Conservation (phyloP, 2,329 filamentous ascomycete species). For the Penicillium sp. region DNA sequence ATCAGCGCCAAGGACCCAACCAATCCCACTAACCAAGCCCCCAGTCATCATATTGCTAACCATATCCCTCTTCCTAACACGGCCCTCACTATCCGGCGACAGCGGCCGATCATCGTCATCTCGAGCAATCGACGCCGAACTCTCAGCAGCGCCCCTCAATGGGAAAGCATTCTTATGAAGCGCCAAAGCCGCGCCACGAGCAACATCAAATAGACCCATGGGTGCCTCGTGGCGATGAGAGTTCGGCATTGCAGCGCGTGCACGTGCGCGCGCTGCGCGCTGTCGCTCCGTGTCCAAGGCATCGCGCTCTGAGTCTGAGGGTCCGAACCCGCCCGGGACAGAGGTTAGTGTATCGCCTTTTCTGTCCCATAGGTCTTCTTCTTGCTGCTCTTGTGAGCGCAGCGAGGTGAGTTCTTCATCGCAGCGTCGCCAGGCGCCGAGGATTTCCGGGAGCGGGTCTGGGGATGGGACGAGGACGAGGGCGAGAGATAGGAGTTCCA, state of each 20-base stretch:
- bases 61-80: conserved; percentile 52
- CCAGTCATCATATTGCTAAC: conserved; percentile 64
- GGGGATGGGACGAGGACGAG: conserved; percentile 58
- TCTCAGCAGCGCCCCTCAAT: conserved; percentile 27
- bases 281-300: conserved; percentile 45
- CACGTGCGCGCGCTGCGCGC: conserved; percentile 33
- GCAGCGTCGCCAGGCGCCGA: conserved; percentile 61
- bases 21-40: conserved; percentile 60
- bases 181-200: conserved; percentile 49
- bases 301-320: conserved; percentile 45
- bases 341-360: conserved; percentile 47
- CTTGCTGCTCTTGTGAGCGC: conserved; percentile 54
- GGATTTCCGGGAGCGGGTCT: conserved; percentile 58
- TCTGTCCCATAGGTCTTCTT: conserved; percentile 58
- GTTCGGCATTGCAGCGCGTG: conserved; percentile 22
- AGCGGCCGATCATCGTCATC: conserved; percentile 11
- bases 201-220: conserved; percentile 53
- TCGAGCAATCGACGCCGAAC: conserved; percentile 1
- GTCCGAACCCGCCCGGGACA: conserved; percentile 47
- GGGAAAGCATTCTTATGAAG: conserved; percentile 50
- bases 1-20: conserved; percentile 61
- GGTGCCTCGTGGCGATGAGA: conserved; percentile 46
- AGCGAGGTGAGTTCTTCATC: conserved; percentile 59
- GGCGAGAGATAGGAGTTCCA: conserved; percentile 63
- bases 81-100: conserved; percentile 28